Conservation (phyloP, 1,139 yeast genomes). For the Sugiyamaella paludigena region DNA sequence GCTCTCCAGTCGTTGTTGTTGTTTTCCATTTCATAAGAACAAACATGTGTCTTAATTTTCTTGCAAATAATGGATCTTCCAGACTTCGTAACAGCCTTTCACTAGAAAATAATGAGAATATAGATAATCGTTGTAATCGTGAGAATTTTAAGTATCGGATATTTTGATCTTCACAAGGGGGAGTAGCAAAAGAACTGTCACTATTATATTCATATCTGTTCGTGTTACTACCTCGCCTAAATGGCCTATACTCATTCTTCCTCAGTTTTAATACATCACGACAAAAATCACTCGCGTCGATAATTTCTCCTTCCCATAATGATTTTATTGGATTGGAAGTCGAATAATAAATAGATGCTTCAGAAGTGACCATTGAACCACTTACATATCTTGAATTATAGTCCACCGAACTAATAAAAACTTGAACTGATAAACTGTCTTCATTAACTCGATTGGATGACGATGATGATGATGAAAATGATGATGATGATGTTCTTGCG, state of each 20-base stretch:
- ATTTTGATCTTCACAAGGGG: not conserved
- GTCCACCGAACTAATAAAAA: constrained; percentile 7
- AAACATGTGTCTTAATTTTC: constrained; percentile 9
- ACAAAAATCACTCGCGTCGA: constrained; percentile 5
- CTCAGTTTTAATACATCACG: constrained; percentile 5
- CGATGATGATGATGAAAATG: not conserved
- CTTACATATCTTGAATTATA: not conserved
- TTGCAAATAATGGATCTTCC: constrained; percentile 6
- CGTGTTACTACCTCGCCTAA: not conserved
- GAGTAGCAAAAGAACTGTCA: not conserved
- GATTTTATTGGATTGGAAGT: constrained; percentile 1
- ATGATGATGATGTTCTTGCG: not conserved
- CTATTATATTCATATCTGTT: not conserved
- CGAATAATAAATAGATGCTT: constrained; percentile 7
- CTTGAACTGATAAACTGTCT: constrained; percentile 2
- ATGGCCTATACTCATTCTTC: constrained; percentile 3
- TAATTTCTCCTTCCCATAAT: constrained; percentile 9
- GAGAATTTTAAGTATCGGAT: constrained; percentile 9
- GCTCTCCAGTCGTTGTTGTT: not conserved
- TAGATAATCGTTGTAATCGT: constrained; percentile 4
- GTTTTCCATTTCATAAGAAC: constrained; percentile 12
- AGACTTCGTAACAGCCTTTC: constrained; percentile 6
- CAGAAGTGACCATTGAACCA: constrained; percentile 6
- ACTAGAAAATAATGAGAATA: constrained; percentile 7
- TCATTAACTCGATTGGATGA: constrained; percentile 3